phyloP scores from a whole-genome alignment of 176 grass and related monocot species.

The Musa troglodytarum region DNA sequence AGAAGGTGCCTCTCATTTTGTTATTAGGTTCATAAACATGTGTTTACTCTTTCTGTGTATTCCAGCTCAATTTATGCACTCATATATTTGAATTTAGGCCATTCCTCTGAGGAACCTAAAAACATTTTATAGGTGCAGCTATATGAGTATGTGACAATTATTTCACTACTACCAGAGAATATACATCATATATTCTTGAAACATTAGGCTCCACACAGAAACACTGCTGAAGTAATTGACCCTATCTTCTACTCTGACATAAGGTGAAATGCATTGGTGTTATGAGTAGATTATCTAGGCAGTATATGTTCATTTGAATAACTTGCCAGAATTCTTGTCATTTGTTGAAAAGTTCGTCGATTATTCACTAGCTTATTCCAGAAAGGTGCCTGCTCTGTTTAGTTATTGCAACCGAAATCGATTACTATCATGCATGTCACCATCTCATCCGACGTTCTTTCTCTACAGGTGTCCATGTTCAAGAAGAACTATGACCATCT shows the following conservation, averaged over 20 bases:
- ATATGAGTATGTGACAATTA: not conserved
- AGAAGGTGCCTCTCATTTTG: not conserved
- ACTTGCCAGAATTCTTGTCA: not conserved
- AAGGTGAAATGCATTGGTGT: not conserved
- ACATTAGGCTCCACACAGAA: not conserved
- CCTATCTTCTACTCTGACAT: not conserved
- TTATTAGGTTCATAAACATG: not conserved
- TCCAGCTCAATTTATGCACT: not conserved
- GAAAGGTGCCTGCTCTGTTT: not conserved
- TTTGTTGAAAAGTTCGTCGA: not conserved
- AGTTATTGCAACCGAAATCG: not conserved
- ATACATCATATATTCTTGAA: not conserved
- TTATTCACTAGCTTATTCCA: not conserved
- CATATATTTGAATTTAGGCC: not conserved
- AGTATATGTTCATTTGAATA: not conserved
- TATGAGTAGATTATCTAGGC: not conserved
- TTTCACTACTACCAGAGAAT: not conserved
- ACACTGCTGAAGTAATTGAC: not conserved
- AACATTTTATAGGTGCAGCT: not conserved
- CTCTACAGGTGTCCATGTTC: conserved; percentile 89
- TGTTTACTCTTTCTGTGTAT: not conserved
- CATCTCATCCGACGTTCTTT: not conserved
- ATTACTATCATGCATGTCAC: not conserved
- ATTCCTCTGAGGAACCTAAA: not conserved
- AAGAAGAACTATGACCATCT: conserved; percentile 99